phyloP scores from a whole-genome alignment of 805 yeast species.

The Candida nonsorbophila region DNA sequence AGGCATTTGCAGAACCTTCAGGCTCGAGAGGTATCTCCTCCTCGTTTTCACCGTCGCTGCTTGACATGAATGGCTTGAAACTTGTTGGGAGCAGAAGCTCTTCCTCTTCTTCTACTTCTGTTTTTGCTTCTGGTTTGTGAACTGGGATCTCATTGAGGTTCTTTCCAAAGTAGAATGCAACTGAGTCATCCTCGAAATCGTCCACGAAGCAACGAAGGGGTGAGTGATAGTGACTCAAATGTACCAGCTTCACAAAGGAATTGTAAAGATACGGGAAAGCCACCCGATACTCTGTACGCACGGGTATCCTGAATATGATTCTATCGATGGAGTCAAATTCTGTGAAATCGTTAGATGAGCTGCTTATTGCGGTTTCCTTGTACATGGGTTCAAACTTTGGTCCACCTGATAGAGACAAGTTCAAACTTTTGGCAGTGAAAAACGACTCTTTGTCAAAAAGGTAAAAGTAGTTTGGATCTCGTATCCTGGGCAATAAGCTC shows the following conservation, averaged over 20 bases:
- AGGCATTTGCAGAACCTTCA: conserved; percentile 45
- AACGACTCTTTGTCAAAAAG: conserved; percentile 77
- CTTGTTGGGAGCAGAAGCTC: conserved; percentile 23
- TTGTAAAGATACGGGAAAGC: conserved; percentile 86
- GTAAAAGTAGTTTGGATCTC: conserved; percentile 57
- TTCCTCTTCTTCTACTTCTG: conserved; percentile 12
- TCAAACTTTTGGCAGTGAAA: conserved; percentile 86
- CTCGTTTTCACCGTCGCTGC: neutral
- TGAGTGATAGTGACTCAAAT: conserved; percentile 56
- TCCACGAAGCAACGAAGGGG: conserved; percentile 51
- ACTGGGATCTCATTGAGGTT: conserved; percentile 50
- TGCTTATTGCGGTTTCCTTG: conserved; percentile 52
- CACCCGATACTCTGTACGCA: conserved; percentile 78
- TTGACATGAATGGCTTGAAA: conserved; percentile 48
- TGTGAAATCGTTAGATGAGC: conserved; percentile 69
- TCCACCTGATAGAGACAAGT: conserved; percentile 88
- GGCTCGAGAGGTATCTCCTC: conserved; percentile 22
- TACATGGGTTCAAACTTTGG: conserved; percentile 89
- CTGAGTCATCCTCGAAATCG: conserved; percentile 22
- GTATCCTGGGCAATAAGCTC: conserved; percentile 61
- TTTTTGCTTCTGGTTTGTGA: conserved; percentile 6
- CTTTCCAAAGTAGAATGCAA: conserved; percentile 10
- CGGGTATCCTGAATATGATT: conserved; percentile 71
- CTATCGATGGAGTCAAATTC: conserved; percentile 90
- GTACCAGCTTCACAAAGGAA: conserved; percentile 63